phyloP scores from a whole-genome alignment of 495 filamentous ascomycete species.

The Lasiosphaeria ovina region DNA sequence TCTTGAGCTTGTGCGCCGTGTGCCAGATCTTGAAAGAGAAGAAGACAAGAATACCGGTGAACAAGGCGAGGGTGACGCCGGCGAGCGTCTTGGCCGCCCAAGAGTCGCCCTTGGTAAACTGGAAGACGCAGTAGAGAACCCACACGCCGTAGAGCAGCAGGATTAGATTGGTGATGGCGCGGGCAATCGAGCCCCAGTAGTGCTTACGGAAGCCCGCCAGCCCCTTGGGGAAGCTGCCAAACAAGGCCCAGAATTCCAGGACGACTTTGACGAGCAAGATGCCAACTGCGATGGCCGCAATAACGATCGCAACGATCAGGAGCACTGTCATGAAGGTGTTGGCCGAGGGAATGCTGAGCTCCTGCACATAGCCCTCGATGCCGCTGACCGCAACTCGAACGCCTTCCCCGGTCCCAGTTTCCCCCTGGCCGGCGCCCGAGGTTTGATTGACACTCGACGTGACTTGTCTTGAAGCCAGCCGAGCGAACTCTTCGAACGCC shows the following conservation, averaged over 20 bases:
- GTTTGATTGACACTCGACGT: constrained; percentile 50
- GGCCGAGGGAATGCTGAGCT: constrained; percentile 76
- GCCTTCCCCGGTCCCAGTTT: constrained; percentile 29
- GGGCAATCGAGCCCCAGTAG: constrained; percentile 88
- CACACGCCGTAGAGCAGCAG: constrained; percentile 91
- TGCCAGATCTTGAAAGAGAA: constrained; percentile 82
- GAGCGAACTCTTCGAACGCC: constrained; percentile 47
- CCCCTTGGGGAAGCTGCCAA: constrained; percentile 79
- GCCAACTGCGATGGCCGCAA: constrained; percentile 79
- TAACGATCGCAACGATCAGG: constrained; percentile 80
- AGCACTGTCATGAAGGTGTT: constrained; percentile 98
- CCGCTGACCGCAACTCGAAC: constrained; percentile 55
- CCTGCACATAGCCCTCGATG: constrained; percentile 71
- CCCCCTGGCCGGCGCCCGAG: constrained; percentile 18
- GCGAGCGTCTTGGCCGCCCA: constrained; percentile 91
- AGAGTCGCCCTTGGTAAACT: constrained; percentile 90
- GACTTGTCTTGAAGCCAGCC: constrained; percentile 50
- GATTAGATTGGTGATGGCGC: constrained; percentile 87
- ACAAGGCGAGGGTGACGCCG: constrained; percentile 72
- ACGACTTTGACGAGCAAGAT: constrained; percentile 91
- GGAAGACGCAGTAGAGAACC: constrained; percentile 94
- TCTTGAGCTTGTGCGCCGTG: constrained; percentile 71
- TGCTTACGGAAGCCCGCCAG: constrained; percentile 85
- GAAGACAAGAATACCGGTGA: constrained; percentile 73
- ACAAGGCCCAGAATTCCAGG: constrained; percentile 87